phyloP scores from a whole-genome alignment of 108 stramenopile species.

The Cyclotella sp. region DNA sequence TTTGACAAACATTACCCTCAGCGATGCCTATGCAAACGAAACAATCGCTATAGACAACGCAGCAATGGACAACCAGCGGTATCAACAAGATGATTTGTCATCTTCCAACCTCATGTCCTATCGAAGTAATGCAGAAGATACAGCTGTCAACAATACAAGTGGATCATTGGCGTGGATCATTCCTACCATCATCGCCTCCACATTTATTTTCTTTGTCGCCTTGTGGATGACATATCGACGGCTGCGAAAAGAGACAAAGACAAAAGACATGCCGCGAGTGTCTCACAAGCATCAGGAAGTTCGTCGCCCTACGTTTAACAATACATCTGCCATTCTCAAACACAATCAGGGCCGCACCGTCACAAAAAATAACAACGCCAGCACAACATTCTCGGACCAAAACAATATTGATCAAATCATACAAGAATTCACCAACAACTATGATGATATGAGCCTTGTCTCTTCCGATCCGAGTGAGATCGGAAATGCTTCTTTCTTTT shows the following conservation, averaged over 20 bases:
- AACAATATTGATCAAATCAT: slow-evolving; percentile 5
- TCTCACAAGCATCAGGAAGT: no score
- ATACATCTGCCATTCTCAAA: not conserved
- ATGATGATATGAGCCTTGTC: not conserved
- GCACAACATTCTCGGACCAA: not conserved
- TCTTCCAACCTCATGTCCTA: no score
- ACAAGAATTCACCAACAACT: slow-evolving; percentile 3
- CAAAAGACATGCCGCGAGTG: not conserved
- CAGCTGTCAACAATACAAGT: not conserved
- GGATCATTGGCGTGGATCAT: not conserved
- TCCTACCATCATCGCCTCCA: not conserved
- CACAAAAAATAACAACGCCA: not conserved
- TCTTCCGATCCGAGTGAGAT: not conserved
- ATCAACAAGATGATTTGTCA: no score
- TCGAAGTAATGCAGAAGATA: no score
- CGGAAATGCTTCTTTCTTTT: not conserved
- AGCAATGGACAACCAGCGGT: no score
- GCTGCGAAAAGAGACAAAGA: not conserved
- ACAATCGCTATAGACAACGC: no score
- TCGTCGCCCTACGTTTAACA: no score
- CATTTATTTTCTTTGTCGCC: not conserved
- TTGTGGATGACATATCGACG: not conserved
- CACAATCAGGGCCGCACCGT: no score
- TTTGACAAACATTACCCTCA: no score
- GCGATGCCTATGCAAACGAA: no score